Evolutionary conservation across 805 yeast genomes (phyloP).

Genomic region (Ogataea paraovalis): DNA sequence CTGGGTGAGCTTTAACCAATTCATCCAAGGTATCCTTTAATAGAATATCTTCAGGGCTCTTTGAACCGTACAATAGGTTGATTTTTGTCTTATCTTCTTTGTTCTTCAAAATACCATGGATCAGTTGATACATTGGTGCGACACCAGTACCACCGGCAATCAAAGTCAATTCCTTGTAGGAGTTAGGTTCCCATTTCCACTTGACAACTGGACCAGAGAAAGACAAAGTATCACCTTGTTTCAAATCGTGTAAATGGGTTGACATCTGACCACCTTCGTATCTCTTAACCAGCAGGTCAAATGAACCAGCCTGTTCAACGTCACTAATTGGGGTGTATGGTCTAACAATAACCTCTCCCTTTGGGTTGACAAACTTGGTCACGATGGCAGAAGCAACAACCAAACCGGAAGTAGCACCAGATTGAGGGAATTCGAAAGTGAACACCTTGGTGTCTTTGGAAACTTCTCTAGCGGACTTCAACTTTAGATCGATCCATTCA

Average conservation of each 20-base stretch:
- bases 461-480: conserved; percentile 43
- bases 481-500: conserved; percentile 68
- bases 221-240: conserved; percentile 75
- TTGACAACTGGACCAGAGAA: conserved; percentile 93
- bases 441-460: conserved; percentile 65
- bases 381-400: conserved; percentile 74
- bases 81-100: conserved; percentile 89
- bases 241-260: conserved; percentile 63
- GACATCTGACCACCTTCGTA: conserved; percentile 92
- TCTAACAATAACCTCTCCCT: conserved; percentile 84
- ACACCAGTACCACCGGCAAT: conserved; percentile 93
- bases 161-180: conserved; percentile 72
- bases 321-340: conserved; percentile 86
- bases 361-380: conserved; percentile 76
- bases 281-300: conserved; percentile 78
- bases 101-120: conserved; percentile 70
- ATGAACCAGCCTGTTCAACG: conserved; percentile 61
- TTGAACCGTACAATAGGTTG: conserved; percentile 74
- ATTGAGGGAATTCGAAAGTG: conserved; percentile 62
- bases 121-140: conserved; percentile 84
- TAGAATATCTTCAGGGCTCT: conserved; percentile 75
- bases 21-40: conserved; percentile 73
- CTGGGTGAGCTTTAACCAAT: conserved; percentile 63
- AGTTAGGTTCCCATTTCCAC: conserved; percentile 88
- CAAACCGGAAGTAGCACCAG: conserved; percentile 71